Evolutionary conservation across 768 basidiomycete genomes (phyloP).

Genomic region (Gymnopilus dilepis): DNA sequence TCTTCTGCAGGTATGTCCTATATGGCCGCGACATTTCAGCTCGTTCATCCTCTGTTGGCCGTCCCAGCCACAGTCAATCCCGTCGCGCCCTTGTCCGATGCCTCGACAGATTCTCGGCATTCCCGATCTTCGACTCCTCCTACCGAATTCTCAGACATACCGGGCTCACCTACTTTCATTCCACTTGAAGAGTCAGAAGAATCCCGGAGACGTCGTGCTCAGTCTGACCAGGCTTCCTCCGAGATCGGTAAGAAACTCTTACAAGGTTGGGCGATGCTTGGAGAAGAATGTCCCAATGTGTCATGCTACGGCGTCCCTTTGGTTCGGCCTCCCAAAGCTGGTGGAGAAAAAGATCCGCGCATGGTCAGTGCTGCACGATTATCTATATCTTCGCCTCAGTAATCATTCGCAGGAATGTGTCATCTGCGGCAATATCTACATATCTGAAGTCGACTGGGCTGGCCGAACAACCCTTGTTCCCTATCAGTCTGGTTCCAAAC

Average conservation of each 20-base stretch:
- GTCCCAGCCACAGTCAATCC: slow-evolving; percentile 2
- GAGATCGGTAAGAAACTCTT: slow-evolving; percentile 81
- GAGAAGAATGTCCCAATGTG: slow-evolving; percentile 76
- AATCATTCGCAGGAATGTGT: slow-evolving; percentile 75
- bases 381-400: slow-evolving; percentile 1
- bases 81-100: slow-evolving; percentile 24
- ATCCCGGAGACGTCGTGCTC: slow-evolving; percentile 69
- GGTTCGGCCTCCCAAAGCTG: slow-evolving; percentile 73
- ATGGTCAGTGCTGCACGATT: slow-evolving; percentile 52
- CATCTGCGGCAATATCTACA: slow-evolving; percentile 66
- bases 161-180: slow-evolving; percentile 67
- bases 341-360: slow-evolving; percentile 63
- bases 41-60: no score
- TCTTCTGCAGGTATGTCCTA: slow-evolving; percentile 35
- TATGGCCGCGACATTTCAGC: neutral
- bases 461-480: slow-evolving; percentile 52
- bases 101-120: slow-evolving; percentile 53
- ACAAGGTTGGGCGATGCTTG: slow-evolving; percentile 90
- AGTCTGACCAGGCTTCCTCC: slow-evolving; percentile 80
- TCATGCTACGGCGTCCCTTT: slow-evolving; percentile 84
- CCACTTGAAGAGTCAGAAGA: slow-evolving; percentile 71
- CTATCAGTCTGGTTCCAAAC: neutral
- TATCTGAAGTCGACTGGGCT: slow-evolving; percentile 54
- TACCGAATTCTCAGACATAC: slow-evolving; percentile 69
- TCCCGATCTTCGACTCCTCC: slow-evolving; percentile 79